phyloP scores from a whole-genome alignment of 129 eudicot species.

The Gnaphalium uliginosum region DNA sequence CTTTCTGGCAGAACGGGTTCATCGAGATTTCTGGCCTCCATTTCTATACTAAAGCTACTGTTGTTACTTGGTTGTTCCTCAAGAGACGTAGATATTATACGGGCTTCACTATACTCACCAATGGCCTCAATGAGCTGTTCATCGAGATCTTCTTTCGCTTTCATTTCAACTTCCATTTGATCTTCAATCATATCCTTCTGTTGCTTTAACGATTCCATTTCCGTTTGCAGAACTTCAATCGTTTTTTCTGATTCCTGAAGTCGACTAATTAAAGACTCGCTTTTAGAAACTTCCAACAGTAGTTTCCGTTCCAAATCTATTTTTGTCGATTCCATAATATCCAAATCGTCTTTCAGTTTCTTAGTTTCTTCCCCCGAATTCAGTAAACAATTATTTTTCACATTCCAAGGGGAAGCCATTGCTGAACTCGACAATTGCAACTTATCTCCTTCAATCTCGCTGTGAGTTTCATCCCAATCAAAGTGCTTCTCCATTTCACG shows the following conservation, averaged over 20 bases:
- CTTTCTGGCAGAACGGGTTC: conserved; percentile 51
- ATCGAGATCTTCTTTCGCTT: conserved; percentile 58
- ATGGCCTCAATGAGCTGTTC: conserved; percentile 50
- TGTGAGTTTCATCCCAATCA: conserved; percentile 76
- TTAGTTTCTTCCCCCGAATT: conserved; percentile 32
- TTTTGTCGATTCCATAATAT: conserved; percentile 31
- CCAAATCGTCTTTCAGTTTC: conserved; percentile 39
- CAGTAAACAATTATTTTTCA: conserved; percentile 3
- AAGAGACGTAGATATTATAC: conserved; percentile 28
- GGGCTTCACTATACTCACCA: conserved; percentile 42
- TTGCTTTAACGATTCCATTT: conserved; percentile 45
- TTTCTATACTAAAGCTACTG: conserved; percentile 35
- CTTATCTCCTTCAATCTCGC: conserved; percentile 47
- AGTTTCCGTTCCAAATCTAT: conserved; percentile 42
- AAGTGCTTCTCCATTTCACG: conserved; percentile 58
- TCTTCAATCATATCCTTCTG: conserved; percentile 44
- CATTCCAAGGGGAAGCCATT: conserved; percentile 9
- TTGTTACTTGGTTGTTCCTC: conserved; percentile 48
- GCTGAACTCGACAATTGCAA: background rate
- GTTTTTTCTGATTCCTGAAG: conserved; percentile 49
- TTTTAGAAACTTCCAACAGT: conserved; percentile 32
- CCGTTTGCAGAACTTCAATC: conserved; percentile 40
- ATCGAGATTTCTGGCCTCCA: conserved; percentile 46
- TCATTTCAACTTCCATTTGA: conserved; percentile 38
- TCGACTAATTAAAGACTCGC: conserved; percentile 37